Percentiles rank a stretch among this genome's conserved stretches.
These are phyloP conservation scores for Aspergillus amoenus DNA, from an alignment of 2,329 filamentous ascomycete genomes.

Conservation along the genomic window DNA sequence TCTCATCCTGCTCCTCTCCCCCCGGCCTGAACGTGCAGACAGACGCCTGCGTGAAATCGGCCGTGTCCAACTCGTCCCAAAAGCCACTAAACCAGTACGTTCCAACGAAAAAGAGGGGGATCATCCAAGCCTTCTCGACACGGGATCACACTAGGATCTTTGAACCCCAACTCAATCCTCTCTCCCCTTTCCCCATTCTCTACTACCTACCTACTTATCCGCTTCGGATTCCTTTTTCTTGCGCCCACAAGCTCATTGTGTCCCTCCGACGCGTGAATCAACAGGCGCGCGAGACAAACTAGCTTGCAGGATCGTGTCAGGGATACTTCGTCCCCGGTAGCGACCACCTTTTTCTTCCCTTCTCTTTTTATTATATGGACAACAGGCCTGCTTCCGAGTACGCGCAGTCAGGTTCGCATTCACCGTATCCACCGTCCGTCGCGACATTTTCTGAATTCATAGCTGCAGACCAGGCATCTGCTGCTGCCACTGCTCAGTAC, in stretches of 20 bases:
- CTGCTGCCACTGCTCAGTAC: conserved; percentile 57
- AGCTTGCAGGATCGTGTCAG: conserved; percentile 23
- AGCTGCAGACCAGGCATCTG: conserved; percentile 86
- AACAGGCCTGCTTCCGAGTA: conserved; percentile 69
- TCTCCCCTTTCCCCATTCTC: conserved; percentile 15
- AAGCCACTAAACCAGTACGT: conserved; percentile 20
- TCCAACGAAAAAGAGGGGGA: conserved; percentile 13
- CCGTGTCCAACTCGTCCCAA: not conserved
- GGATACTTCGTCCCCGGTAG: conserved; percentile 17
- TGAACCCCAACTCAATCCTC: conserved; percentile 11
- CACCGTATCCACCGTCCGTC: conserved; percentile 53
- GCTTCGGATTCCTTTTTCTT: conserved; percentile 16
- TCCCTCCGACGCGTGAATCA: conserved; percentile 30
- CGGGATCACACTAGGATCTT: conserved; percentile 17
- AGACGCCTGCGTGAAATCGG: not conserved
- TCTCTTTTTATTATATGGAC: conserved; percentile 51
- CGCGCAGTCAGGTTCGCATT: conserved; percentile 82
- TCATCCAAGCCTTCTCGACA: conserved; percentile 13
- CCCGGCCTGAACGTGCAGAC: conserved; percentile 7
- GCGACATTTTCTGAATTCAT: conserved; percentile 77
- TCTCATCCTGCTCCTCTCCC: conserved; percentile 5
- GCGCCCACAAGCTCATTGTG: conserved; percentile 29
- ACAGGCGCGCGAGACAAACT: conserved; percentile 25
- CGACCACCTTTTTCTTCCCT: conserved; percentile 18
- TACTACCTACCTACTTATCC: conserved; percentile 7